phyloP scores from a whole-genome alignment of 768 basidiomycete genomes.

The Calocera viscosa region DNA sequence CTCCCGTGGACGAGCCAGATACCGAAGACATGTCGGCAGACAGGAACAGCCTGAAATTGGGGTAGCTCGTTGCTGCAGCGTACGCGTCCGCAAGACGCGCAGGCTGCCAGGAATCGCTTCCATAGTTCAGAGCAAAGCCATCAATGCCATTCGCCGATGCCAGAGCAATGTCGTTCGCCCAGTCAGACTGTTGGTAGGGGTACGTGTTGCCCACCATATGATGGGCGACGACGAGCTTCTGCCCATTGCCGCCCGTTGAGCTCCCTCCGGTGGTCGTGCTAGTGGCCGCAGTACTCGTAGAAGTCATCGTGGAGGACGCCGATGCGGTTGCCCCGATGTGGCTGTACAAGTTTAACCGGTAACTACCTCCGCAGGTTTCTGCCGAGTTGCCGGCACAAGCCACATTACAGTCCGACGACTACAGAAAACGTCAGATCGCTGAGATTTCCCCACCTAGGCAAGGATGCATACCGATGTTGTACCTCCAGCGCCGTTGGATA shows the following conservation, averaged over 20 bases:
- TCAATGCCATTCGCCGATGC: conserved; percentile 27
- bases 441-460: not conserved
- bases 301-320: not conserved
- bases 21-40: conserved; percentile 28
- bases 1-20: not conserved
- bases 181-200: conserved; percentile 22
- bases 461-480: not conserved
- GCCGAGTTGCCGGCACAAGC: conserved; percentile 11
- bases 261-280: not conserved
- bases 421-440: not conserved
- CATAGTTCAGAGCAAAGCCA: conserved; percentile 32
- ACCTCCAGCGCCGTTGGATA: not conserved
- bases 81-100: conserved; percentile 26
- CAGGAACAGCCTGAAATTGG: conserved; percentile 29
- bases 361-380: conserved; percentile 11
- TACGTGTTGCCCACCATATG: conserved; percentile 23
- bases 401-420: conserved; percentile 10
- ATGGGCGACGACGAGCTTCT: conserved; percentile 13
- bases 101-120: conserved; percentile 28
- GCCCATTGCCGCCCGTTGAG: not conserved
- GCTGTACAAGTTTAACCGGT: conserved; percentile 1
- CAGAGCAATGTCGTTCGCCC: conserved; percentile 26
- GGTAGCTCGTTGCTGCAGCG: conserved; percentile 22
- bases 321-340: conserved; percentile 3
- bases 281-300: not conserved